Base-by-base conservation (phyloP, 2,329 filamentous ascomycete species). In the Rutstroemia sp. region DNA sequence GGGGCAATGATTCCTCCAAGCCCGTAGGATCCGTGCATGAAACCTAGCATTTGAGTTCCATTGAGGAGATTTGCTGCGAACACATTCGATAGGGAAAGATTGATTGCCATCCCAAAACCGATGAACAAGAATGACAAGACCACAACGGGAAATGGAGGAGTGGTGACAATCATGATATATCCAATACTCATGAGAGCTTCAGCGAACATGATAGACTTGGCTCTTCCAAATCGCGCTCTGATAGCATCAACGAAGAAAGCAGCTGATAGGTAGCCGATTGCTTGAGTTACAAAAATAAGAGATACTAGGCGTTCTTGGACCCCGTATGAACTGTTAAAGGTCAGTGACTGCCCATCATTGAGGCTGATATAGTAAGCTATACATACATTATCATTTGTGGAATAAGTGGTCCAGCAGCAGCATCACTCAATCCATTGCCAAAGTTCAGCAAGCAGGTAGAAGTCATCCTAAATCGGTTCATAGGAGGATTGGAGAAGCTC, bases 231-330 rank as follows among this genome's bases (percentile, higher is more conserved):
- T 19, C 78, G 79, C 5, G 73, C 72, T 54, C 85, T 78, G 4
- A 91, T 73, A 1, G 73, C 70, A 65, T 91, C 85, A n/a, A 86
- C 65, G 59, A 86, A 76, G 39, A 85, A 80, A 1, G 89, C 89
- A 1, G 87, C 86, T 12, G 79, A 70, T 66, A 95, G 84, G 72
- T 90, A 95, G 16, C 90, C 90, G 4, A 86, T 62, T 0, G 90
- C 88, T 63, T 88, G 88, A 46, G 85, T 81, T 30, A 94, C 80
- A 73, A 94, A 95, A 66, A 95, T 88, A 39, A 92, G 75, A 2
- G 90, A 92, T 2, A 94, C 87, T 8, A 90, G 72, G 12, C 53
- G 47, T 44, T 55, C 53, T 25, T 55, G 46, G 16, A 55, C 49
- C 7, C 5, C 38, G 44, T 55, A 55, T n/a, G 38, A 21, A 18